These are phyloP conservation scores for Aspergillus alliaceus DNA, from an alignment of 2,329 filamentous ascomycete genomes.

Conservation along the genomic window DNA sequence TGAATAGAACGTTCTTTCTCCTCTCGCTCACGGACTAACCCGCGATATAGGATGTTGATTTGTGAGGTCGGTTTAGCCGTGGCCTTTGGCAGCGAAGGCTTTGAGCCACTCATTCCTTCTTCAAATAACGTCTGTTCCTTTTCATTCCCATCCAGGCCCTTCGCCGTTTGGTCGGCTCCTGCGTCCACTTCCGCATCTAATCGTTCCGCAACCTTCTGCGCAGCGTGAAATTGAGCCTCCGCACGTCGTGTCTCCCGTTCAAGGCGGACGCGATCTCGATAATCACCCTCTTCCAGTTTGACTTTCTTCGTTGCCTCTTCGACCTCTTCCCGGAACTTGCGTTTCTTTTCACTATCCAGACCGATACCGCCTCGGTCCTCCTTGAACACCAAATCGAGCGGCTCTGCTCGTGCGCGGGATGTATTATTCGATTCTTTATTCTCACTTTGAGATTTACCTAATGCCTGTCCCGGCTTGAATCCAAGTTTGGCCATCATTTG, in stretches of 20 bases:
- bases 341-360: slow-evolving; percentile 77
- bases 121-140: neutral
- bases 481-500: slow-evolving; percentile 98
- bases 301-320: slow-evolving; percentile 59
- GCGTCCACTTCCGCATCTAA: slow-evolving; percentile 61
- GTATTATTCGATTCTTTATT: slow-evolving; percentile 7
- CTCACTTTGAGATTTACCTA: slow-evolving; percentile 58
- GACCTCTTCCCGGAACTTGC: slow-evolving; percentile 66
- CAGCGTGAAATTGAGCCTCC: slow-evolving; percentile 71
- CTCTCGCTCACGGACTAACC: slow-evolving; percentile 67
- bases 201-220: slow-evolving; percentile 79
- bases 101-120: neutral
- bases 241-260: slow-evolving; percentile 68
- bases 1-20: slow-evolving; percentile 51
- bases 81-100: slow-evolving; percentile 12
- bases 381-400: slow-evolving; percentile 74
- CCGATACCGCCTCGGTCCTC: slow-evolving; percentile 82
- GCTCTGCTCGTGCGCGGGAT: slow-evolving; percentile 59
- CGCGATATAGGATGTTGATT: slow-evolving; percentile 78
- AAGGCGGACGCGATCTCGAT: slow-evolving; percentile 67
- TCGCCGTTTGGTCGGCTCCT: slow-evolving; percentile 9
- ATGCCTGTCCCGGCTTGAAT: slow-evolving; percentile 71
- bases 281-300: slow-evolving; percentile 68
- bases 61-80: slow-evolving; percentile 57
- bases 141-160: slow-evolving; percentile 2